phyloP scores from a whole-genome alignment of 805 yeast species.

The Naumovozyma dairenensis region DNA sequence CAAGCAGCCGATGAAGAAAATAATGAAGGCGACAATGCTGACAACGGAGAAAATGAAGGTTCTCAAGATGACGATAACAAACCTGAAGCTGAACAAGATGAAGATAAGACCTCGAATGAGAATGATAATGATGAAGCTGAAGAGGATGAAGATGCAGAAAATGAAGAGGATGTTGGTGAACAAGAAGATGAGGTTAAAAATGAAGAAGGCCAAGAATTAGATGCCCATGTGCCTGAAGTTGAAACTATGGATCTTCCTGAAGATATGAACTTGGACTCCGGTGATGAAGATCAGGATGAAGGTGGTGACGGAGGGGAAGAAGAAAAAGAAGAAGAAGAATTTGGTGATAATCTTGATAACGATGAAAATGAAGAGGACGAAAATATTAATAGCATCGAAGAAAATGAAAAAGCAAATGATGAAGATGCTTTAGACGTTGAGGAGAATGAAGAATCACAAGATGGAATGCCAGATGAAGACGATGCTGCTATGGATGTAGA shows the following conservation, averaged over 20 bases:
- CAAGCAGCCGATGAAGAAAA: slow-evolving; percentile 32
- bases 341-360: slow-evolving; percentile 73
- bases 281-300: slow-evolving; percentile 36
- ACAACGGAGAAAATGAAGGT: slow-evolving; percentile 16
- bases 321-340: slow-evolving; percentile 45
- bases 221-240: slow-evolving; percentile 66
- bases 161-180: slow-evolving; percentile 68
- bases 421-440: too few relatives aligned
- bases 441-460: slow-evolving; percentile 26
- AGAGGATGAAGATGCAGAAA: slow-evolving; percentile 45
- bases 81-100: slow-evolving; percentile 30
- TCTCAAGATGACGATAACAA: slow-evolving; percentile 25
- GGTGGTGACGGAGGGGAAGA: slow-evolving; percentile 30
- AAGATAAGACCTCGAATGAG: slow-evolving; percentile 29
- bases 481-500: slow-evolving; percentile 20
- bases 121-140: slow-evolving; percentile 45
- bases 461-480: slow-evolving; percentile 24
- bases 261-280: slow-evolving; percentile 82
- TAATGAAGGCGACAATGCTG: slow-evolving; percentile 28
- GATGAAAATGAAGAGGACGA: slow-evolving; percentile 44
- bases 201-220: slow-evolving; percentile 60
- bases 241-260: slow-evolving; percentile 89
- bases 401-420: slow-evolving; percentile 29
- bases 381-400: slow-evolving; percentile 45
- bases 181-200: slow-evolving; percentile 71